phyloP scores from a whole-genome alignment of 2,329 filamentous ascomycete species.

The Mollisiaceae sp. region DNA sequence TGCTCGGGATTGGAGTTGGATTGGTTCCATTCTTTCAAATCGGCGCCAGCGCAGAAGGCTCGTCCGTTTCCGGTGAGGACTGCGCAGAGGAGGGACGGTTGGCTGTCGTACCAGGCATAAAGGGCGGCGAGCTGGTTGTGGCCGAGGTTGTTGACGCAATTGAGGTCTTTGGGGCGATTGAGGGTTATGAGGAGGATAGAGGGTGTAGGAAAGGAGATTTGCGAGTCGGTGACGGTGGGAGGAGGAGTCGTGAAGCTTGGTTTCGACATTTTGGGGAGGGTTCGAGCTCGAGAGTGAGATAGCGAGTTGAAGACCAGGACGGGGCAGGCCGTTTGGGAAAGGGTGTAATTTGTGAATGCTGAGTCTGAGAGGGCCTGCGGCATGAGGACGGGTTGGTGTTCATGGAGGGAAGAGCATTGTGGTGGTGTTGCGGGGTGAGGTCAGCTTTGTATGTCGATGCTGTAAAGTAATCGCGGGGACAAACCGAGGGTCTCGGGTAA shows the following conservation, averaged over 20 bases:
- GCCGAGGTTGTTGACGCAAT: conserved; percentile 52
- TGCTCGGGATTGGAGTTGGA: conserved; percentile 43
- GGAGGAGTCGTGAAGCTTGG: conserved; percentile 27
- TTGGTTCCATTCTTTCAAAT: conserved; percentile 68
- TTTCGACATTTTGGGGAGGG: conserved; percentile 11
- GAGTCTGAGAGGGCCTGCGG: conserved; percentile 16
- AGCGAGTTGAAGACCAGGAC: conserved; percentile 26
- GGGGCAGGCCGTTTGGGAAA: conserved; percentile 23
- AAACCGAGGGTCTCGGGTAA: conserved; percentile 7
- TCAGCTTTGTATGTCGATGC: background rate
- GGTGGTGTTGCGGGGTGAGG: background rate
- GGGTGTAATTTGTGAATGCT: conserved; percentile 23
- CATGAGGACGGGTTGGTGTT: background rate
- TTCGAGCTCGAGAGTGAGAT: conserved; percentile 5
- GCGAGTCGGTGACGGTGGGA: conserved; percentile 29
- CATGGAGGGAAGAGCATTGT: conserved; percentile 6
- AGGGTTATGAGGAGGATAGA: conserved; percentile 65
- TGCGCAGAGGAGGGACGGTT: conserved; percentile 61
- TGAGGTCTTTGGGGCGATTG: conserved; percentile 62
- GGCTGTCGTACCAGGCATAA: conserved; percentile 66
- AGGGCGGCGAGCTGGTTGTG: conserved; percentile 50
- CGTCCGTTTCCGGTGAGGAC: conserved; percentile 67
- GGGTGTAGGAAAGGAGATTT: conserved; percentile 55
- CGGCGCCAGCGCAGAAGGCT: conserved; percentile 72
- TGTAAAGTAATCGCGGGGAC: conserved; percentile 1